Conservation (phyloP, 2,329 filamentous ascomycete species). For the Botryotinia narcissicola region DNA sequence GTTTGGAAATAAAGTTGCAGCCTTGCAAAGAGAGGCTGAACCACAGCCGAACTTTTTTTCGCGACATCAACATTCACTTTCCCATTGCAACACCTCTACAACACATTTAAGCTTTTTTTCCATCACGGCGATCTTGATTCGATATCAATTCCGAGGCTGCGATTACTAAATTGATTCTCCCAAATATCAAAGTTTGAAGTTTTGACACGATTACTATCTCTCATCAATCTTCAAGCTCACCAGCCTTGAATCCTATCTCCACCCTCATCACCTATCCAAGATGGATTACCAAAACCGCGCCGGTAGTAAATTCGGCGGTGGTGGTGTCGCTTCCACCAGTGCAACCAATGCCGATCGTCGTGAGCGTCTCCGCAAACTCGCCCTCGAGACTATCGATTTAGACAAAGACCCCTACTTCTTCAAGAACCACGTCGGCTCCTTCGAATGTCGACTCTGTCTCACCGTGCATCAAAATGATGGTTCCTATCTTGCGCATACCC, state of each 20-base stretch:
- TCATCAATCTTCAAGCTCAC: neutral
- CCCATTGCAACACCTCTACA: constrained; percentile 4
- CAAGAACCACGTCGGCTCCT: constrained; percentile 98
- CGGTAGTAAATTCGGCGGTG: constrained; percentile 96
- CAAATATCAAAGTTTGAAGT: neutral
- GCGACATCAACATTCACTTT: constrained; percentile 18
- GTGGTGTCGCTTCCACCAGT: constrained; percentile 89
- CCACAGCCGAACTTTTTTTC: constrained; percentile 26
- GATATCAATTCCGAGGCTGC: neutral
- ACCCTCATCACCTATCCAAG: constrained; percentile 2
- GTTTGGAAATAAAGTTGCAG: constrained; percentile 17
- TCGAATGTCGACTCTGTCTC: constrained; percentile 94
- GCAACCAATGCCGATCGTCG: constrained; percentile 95
- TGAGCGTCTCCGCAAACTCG: constrained; percentile 95
- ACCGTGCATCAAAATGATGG: constrained; percentile 99
- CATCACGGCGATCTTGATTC: neutral
- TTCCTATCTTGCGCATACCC: constrained; percentile 96
- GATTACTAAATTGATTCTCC: neutral
- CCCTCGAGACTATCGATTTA: constrained; percentile 96
- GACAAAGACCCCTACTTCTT: constrained; percentile 99
- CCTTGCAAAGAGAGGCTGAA: constrained; percentile 32
- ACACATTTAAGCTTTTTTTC: neutral
- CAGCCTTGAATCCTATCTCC: neutral
- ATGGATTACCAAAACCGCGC: constrained; percentile 88
- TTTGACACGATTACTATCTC: neutral